Base-by-base conservation (phyloP, 1,284 basidiomycete genomes). In the Microbotryum violaceum region DNA sequence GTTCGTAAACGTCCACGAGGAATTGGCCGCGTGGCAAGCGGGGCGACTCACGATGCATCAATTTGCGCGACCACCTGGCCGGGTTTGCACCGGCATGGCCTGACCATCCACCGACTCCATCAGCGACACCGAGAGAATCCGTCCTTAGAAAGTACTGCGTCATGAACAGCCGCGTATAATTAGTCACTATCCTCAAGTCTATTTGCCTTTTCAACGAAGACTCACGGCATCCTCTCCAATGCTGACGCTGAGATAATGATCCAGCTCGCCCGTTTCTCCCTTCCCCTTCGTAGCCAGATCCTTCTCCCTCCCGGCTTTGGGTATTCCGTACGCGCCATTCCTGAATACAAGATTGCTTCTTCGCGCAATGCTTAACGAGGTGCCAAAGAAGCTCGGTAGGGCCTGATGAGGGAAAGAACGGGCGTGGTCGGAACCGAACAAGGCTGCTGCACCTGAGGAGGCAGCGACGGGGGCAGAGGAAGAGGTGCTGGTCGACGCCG, bases 91-190 rank as follows among this genome's bases (percentile, higher is more conserved):
- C 76, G 33, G 74, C 75, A 70, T 74, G 80, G n/a, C 74, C 73
- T 1, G 85, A 81, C 89, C 89, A 92, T 2, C 90, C 90, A 2
- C 90, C 90, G 0, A 92, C 90, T 37, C 89, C 89, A 72, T 92
- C 89, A 12, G 89, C 89, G 3, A 92, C 86, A 20, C 89, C 90
- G 76, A 92, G 84, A 7, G 88, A 87, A 70, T 91, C 88, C 20
- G 74, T 82, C 10, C 85, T 79, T 5, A 92, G 78, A 67, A 93
- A 92, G 73, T 91, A 93, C 10, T 49, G 37, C 37, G 5, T 21
- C 21, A 21, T 63, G 54, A 10, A 45, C 47, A 25, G 4, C 8
- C 10, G 6, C 44, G 87, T 86, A 71, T 91, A 88, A 72, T 91
- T 88, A 56, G 88, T 89, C 9, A 91, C 85, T 71, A 88, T 86